Evolutionary conservation across 192 early-diverging fungal genomes (phyloP).

Genomic region (Coemansia sp.): DNA sequence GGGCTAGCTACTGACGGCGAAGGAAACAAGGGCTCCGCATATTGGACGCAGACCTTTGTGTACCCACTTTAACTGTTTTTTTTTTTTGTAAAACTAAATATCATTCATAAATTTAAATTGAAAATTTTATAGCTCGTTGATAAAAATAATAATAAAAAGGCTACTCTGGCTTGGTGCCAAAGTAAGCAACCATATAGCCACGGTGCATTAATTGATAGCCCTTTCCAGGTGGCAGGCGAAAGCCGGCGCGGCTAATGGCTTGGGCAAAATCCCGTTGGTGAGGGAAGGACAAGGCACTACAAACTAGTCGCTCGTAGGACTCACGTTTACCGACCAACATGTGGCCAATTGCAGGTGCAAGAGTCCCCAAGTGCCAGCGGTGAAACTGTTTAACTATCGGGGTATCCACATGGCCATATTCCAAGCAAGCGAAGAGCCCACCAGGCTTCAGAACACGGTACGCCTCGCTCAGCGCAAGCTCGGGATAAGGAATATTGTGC

Average conservation of each 20-base stretch:
- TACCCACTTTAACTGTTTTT: neutral
- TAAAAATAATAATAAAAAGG: constrained; percentile 4
- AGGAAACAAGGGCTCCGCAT: constrained; percentile 3
- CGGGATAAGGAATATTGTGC: constrained; percentile 89
- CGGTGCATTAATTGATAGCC: constrained; percentile 66
- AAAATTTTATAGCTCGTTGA: neutral
- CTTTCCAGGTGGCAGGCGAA: constrained; percentile 68
- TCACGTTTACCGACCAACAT: constrained; percentile 77
- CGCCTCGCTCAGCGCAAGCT: constrained; percentile 81
- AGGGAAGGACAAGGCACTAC: constrained; percentile 86
- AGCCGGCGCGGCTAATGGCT: constrained; percentile 84
- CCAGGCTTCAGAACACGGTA: constrained; percentile 91
- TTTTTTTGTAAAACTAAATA: no score
- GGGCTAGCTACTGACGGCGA: neutral
- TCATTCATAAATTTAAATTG: neutral
- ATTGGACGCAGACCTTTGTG: constrained; percentile 46
- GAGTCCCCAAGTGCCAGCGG: constrained; percentile 85
- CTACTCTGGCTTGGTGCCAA: constrained; percentile 25
- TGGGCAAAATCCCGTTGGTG: constrained; percentile 79
- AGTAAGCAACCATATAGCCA: constrained; percentile 38
- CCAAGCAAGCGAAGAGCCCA: constrained; percentile 88
- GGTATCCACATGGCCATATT: constrained; percentile 85
- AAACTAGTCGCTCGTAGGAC: constrained; percentile 89
- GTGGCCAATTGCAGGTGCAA: constrained; percentile 79
- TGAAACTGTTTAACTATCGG: constrained; percentile 75